Conservation (phyloP, 106 monocot genomes). For the Alisma plantagoaquatica region DNA sequence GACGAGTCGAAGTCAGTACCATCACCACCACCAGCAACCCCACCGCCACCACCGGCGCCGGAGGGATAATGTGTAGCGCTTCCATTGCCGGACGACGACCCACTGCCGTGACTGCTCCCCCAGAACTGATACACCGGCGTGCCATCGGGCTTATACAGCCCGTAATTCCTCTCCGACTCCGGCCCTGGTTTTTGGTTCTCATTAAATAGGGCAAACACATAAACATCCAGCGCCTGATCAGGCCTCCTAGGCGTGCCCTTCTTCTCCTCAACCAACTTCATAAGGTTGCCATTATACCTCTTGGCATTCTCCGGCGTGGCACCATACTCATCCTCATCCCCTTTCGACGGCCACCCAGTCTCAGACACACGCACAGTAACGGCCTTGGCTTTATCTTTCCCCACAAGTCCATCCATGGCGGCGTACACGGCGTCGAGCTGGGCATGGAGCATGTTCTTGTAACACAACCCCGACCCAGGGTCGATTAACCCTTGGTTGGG, state of each 20-base stretch:
- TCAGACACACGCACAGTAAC: slow-evolving; percentile 9
- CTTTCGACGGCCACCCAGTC: slow-evolving; percentile 16
- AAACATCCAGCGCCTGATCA: slow-evolving; percentile 1
- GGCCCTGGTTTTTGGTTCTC: slow-evolving; percentile 13
- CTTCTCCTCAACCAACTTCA: neutral
- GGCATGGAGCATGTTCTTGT: slow-evolving; percentile 14
- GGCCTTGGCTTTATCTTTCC: neutral
- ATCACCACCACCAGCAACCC: too few species aligned
- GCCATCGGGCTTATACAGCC: slow-evolving; percentile 12
- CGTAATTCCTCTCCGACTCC: slow-evolving; percentile 13
- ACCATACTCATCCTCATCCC: slow-evolving; percentile 6
- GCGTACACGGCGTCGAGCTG: slow-evolving; percentile 12
- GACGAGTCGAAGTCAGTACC: too few species aligned
- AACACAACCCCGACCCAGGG: slow-evolving; percentile 2
- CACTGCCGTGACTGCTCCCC: neutral
- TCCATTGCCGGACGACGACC: neutral
- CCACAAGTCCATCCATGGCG: slow-evolving; percentile 3
- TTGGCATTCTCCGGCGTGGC: slow-evolving; percentile 14
- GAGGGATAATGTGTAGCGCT: too few species aligned
- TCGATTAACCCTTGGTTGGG: slow-evolving; percentile 2
- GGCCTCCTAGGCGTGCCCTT: slow-evolving; percentile 6
- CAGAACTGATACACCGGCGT: slow-evolving; percentile 4
- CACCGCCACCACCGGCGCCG: neutral
- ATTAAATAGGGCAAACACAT: slow-evolving; percentile 11
- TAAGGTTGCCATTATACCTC: slow-evolving; percentile 7